Conservation (phyloP, 2,329 filamentous ascomycete species). For the Xylogone sp. region DNA sequence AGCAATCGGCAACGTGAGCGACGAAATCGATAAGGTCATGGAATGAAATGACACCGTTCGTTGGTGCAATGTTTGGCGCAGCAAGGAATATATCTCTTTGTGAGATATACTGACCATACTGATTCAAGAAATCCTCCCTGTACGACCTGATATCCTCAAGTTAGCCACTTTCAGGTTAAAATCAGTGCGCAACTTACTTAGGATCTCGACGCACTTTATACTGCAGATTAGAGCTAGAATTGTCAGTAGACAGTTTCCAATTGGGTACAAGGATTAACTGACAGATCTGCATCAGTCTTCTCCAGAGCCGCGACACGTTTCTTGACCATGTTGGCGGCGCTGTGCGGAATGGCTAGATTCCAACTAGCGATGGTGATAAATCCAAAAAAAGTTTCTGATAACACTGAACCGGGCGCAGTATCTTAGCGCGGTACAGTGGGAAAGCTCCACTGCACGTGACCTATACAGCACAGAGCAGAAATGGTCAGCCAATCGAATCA, state of each 20-base stretch:
- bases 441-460: not conserved
- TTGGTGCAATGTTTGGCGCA: slow-evolving; percentile 73
- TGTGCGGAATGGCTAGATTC: not conserved
- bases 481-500: not conserved
- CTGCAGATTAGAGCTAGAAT: slow-evolving; percentile 70
- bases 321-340: slow-evolving; percentile 62
- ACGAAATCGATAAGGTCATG: slow-evolving; percentile 92
- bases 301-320: slow-evolving; percentile 88
- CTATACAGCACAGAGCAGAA: not conserved
- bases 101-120: slow-evolving; percentile 88
- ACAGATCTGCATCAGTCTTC: slow-evolving; percentile 90
- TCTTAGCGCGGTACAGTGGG: not conserved
- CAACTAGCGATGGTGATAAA: not conserved
- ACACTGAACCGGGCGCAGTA: not conserved
- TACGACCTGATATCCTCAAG: slow-evolving; percentile 58
- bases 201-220: slow-evolving; percentile 90
- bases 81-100: slow-evolving; percentile 89
- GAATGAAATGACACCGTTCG: slow-evolving; percentile 77
- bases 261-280: slow-evolving; percentile 27
- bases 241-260: slow-evolving; percentile 16
- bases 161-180: not conserved
- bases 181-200: slow-evolving; percentile 45
- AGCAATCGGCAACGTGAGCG: slow-evolving; percentile 90
- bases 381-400: not conserved
- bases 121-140: slow-evolving; percentile 79